A percentile compares a stretch with the other conserved stretches of the same genome.
Conservation (phyloP, 768 basidiomycete genomes). For the Leccinum rimulosum region DNA sequence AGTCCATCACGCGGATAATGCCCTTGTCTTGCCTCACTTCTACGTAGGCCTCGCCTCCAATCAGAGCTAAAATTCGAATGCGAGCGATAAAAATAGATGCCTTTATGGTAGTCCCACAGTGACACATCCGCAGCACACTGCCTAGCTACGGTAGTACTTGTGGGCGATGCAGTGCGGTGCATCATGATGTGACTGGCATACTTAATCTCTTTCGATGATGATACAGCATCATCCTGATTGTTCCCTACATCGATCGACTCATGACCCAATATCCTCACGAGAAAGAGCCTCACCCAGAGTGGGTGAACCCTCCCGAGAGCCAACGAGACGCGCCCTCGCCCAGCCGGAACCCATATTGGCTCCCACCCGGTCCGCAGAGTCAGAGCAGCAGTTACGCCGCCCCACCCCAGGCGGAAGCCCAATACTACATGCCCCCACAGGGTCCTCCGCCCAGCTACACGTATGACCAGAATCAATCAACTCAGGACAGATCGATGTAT, state of each 20-base stretch:
- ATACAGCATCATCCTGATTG: not conserved
- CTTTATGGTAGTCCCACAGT: too few relatives aligned
- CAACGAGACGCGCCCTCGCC: constrained; percentile 10
- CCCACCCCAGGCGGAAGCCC: not conserved
- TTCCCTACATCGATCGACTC: not conserved
- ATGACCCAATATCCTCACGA: constrained; percentile 27
- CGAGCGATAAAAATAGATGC: too few relatives aligned
- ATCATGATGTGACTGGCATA: not conserved
- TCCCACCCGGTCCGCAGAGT: not conserved
- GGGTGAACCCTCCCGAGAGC: constrained; percentile 4
- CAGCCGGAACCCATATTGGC: constrained; percentile 5
- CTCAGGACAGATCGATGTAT: not conserved
- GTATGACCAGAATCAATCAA: constrained; percentile 7
- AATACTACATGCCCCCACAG: constrained; percentile 3
- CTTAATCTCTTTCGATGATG: not conserved
- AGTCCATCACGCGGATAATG: not conserved
- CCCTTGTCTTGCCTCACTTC: not conserved
- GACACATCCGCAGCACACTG: too few relatives aligned
- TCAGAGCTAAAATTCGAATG: too few relatives aligned
- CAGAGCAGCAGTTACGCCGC: not conserved
- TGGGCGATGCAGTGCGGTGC: too few relatives aligned
- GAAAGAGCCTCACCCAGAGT: constrained; percentile 20
- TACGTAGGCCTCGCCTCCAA: too few relatives aligned
- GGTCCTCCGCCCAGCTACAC: constrained; percentile 14
- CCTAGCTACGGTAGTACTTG: too few relatives aligned